phyloP scores from a whole-genome alignment of 139 green algal species.

The Bryopsis sp. region DNA sequence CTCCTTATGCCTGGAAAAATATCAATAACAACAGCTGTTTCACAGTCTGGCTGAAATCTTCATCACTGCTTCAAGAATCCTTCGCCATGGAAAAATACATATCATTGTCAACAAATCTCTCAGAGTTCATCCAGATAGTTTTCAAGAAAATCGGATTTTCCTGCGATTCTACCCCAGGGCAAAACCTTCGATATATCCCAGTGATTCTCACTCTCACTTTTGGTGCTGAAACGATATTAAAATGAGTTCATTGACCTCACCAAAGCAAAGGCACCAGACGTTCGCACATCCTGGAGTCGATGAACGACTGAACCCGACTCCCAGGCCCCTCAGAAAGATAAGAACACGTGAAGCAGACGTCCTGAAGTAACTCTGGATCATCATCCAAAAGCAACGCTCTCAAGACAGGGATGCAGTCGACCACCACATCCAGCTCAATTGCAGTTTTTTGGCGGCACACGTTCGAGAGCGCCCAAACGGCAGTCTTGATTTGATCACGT shows the following conservation, averaged over 20 bases:
- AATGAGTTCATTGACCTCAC: background rate
- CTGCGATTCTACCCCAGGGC: too few species aligned
- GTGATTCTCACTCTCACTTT: too few species aligned
- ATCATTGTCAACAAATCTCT: background rate
- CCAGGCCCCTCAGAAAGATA: slow-evolving; percentile 17
- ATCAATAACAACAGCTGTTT: too few species aligned
- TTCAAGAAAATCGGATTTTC: too few species aligned
- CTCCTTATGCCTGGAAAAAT: slow-evolving; percentile 2
- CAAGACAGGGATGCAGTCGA: background rate
- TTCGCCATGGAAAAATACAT: background rate
- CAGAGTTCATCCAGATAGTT: too few species aligned
- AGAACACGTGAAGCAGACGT: background rate
- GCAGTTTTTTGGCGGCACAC: slow-evolving; percentile 3
- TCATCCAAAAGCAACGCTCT: background rate
- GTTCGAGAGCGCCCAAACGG: slow-evolving; percentile 12
- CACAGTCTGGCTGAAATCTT: too few species aligned
- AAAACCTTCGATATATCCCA: too few species aligned
- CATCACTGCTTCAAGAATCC: background rate
- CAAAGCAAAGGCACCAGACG: background rate
- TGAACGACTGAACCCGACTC: slow-evolving; percentile 14
- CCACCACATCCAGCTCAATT: slow-evolving; percentile 4
- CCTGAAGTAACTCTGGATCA: slow-evolving; percentile 8
- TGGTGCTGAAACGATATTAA: background rate
- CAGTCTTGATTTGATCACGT: background rate
- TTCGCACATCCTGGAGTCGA: background rate